Conservation (phyloP, 805 yeast species). For the Cyberlindnera americana region DNA sequence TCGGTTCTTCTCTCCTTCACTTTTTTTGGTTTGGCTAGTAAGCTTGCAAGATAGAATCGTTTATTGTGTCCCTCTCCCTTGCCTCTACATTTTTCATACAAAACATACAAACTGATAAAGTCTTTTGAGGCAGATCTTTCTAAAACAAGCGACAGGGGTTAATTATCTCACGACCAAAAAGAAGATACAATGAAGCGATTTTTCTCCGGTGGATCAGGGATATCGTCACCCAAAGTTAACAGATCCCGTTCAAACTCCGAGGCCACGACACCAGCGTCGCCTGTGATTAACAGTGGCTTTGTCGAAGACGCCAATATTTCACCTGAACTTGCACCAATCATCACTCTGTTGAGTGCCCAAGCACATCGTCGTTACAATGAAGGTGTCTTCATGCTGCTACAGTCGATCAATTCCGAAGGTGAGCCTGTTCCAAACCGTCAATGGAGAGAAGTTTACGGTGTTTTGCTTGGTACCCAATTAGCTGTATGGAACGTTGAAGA, state of each 20-base stretch:
- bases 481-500: conserved; percentile 88
- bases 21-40: too few species aligned
- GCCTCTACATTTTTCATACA: too few species aligned
- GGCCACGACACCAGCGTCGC: conserved; percentile 8
- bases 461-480: conserved; percentile 82
- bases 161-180: too few species aligned
- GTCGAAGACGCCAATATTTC: conserved; percentile 20
- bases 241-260: conserved; percentile 21
- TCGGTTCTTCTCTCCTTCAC: too few species aligned
- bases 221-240: conserved; percentile 17
- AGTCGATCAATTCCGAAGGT: conserved; percentile 81
- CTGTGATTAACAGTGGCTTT: conserved; percentile 5
- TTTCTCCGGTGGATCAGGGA: conserved; percentile 23
- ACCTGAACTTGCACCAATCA: conserved; percentile 58
- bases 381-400: conserved; percentile 70
- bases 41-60: too few species aligned
- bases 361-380: conserved; percentile 71
- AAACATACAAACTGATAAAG: too few species aligned
- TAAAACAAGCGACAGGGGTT: too few species aligned
- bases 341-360: conserved; percentile 70
- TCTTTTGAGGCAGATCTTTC: too few species aligned
- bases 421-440: conserved; percentile 68
- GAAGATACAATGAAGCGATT: conserved; percentile 26
- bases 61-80: too few species aligned
- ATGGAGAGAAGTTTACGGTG: conserved; percentile 94